Conservation (phyloP, 805 yeast genomes). For the Kuraishia molischiana region DNA sequence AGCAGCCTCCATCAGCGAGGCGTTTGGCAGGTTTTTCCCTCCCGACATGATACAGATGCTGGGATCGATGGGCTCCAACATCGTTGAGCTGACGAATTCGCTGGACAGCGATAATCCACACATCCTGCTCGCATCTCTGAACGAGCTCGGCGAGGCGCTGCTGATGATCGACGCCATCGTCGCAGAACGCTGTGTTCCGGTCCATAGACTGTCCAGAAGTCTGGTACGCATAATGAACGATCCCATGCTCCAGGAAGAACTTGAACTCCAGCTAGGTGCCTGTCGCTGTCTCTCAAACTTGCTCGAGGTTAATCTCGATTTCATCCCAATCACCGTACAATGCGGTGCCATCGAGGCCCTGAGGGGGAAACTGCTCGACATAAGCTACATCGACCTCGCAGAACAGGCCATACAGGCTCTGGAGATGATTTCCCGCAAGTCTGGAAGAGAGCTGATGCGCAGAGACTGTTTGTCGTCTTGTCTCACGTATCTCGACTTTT, state of each 20-base stretch:
- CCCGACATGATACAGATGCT: constrained; percentile 18
- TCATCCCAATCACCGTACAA: constrained; percentile 49
- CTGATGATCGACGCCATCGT: constrained; percentile 59
- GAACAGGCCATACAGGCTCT: constrained; percentile 81
- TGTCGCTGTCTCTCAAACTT: constrained; percentile 79
- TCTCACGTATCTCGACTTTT: constrained; percentile 72
- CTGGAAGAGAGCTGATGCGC: constrained; percentile 39
- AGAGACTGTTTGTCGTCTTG: constrained; percentile 58
- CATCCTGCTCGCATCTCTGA: constrained; percentile 51
- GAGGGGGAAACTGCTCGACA: constrained; percentile 56
- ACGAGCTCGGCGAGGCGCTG: constrained; percentile 52
- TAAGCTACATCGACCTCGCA: constrained; percentile 80
- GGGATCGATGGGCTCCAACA: constrained; percentile 9
- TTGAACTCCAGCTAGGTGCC: constrained; percentile 76
- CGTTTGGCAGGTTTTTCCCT: constrained; percentile 17
- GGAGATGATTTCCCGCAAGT: constrained; percentile 52
- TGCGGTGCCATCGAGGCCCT: constrained; percentile 60
- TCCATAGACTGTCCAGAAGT: constrained; percentile 40
- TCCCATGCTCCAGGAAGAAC: constrained; percentile 46
- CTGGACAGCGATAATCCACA: constrained; percentile 46
- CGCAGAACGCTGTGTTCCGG: constrained; percentile 57
- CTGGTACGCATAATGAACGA: constrained; percentile 50
- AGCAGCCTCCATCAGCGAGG: constrained; percentile 13
- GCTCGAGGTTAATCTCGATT: constrained; percentile 63
- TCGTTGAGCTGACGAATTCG: constrained; percentile 22